These are phyloP conservation scores for Ophiosphaerella korrae DNA, from an alignment of 2,329 filamentous ascomycete genomes.

Conservation along the genomic window DNA sequence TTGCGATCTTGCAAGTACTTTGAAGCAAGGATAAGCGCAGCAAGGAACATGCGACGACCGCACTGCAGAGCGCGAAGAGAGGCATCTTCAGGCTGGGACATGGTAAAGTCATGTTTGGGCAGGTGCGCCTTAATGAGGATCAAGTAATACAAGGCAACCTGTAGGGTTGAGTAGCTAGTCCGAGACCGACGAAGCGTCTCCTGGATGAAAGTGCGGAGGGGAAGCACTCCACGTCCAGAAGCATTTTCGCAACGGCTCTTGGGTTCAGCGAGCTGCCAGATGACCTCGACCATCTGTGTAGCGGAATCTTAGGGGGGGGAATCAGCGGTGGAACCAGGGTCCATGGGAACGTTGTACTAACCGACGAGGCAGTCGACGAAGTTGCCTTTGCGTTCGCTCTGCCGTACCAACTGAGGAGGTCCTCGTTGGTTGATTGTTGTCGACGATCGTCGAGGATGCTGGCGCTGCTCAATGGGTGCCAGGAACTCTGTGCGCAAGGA, in stretches of 20 bases:
- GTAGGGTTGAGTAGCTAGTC: constrained; percentile 95
- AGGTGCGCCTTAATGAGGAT: constrained; percentile 92
- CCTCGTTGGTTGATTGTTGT: constrained; percentile 62
- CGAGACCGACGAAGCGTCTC: constrained; percentile 93
- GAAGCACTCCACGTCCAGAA: constrained; percentile 76
- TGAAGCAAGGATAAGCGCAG: constrained; percentile 91
- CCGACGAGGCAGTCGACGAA: constrained; percentile 97
- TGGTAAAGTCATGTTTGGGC: constrained; percentile 80
- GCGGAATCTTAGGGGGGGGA: constrained; percentile 75
- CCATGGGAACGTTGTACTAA: constrained; percentile 62
- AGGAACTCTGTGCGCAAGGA: constrained; percentile 48
- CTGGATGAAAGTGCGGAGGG: constrained; percentile 93
- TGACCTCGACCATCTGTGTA: constrained; percentile 94
- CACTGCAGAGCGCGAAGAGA: constrained; percentile 85
- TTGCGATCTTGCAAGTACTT: constrained; percentile 99
- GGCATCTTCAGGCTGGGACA: constrained; percentile 79
- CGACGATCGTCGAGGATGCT: constrained; percentile 64
- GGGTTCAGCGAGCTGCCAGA: constrained; percentile 90
- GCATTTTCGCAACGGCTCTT: constrained; percentile 72
- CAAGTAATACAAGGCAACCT: constrained; percentile 95
- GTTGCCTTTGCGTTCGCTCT: constrained; percentile 89
- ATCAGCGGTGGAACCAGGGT: constrained; percentile 45
- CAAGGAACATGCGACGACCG: constrained; percentile 95
- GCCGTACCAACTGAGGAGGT: constrained; percentile 79
- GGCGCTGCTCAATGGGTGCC: constrained; percentile 66